These are phyloP conservation scores for Aspergillus niger DNA, from an alignment of 2,329 filamentous ascomycete species.

Conservation along the genomic window DNA sequence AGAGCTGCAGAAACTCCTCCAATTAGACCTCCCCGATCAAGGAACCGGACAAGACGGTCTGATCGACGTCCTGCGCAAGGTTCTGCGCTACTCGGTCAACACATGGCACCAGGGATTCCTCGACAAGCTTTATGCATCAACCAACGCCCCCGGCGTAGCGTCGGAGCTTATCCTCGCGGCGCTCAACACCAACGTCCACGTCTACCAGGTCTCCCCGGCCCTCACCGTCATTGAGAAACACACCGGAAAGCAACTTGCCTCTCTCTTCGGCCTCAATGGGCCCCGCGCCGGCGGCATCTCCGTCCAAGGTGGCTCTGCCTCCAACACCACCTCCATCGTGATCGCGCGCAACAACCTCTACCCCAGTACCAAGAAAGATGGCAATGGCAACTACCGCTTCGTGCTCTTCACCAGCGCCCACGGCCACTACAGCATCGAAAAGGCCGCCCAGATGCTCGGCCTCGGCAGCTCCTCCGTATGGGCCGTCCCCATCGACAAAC, in stretches of 20 bases:
- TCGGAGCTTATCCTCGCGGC: slow-evolving; percentile 82
- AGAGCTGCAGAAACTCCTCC: slow-evolving; percentile 58
- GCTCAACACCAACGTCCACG: slow-evolving; percentile 91
- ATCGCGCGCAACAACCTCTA: slow-evolving; percentile 85
- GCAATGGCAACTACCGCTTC: slow-evolving; percentile 67
- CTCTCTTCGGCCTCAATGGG: slow-evolving; percentile 73
- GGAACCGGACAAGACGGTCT: slow-evolving; percentile 68
- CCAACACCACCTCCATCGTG: slow-evolving; percentile 82
- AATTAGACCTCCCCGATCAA: slow-evolving; percentile 58
- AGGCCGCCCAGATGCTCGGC: slow-evolving; percentile 88
- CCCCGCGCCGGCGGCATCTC: slow-evolving; percentile 70
- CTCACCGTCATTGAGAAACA: slow-evolving; percentile 85
- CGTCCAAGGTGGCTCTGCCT: slow-evolving; percentile 77
- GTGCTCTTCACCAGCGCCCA: slow-evolving; percentile 86
- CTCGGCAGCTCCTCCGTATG: slow-evolving; percentile 75
- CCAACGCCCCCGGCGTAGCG: slow-evolving; percentile 81
- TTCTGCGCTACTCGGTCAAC: slow-evolving; percentile 87
- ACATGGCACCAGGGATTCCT: slow-evolving; percentile 98
- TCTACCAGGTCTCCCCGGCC: slow-evolving; percentile 90
- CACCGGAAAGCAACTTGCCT: slow-evolving; percentile 71
- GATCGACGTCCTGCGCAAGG: slow-evolving; percentile 66
- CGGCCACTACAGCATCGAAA: slow-evolving; percentile 93
- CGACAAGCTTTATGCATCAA: slow-evolving; percentile 91
- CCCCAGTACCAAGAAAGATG: slow-evolving; percentile 72
- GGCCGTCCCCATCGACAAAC: slow-evolving; percentile 69